phyloP scores from a whole-genome alignment of 495 filamentous ascomycete genomes.

The Daldinia childiae region DNA sequence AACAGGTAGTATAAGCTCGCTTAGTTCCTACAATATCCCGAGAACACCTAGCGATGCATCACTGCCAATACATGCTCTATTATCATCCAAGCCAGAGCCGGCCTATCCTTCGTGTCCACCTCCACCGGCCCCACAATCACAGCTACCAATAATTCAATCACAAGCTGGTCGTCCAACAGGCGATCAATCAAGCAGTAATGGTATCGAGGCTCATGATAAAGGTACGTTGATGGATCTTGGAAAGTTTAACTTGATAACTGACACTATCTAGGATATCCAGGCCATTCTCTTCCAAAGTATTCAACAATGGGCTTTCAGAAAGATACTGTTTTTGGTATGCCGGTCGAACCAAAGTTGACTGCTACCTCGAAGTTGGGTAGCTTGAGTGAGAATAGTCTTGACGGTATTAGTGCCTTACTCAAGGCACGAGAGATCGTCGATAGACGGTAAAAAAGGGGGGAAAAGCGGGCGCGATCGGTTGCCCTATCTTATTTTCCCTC shows the following conservation, averaged over 20 bases:
- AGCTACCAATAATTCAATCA: slow-evolving; percentile 32
- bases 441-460: slow-evolving; percentile 42
- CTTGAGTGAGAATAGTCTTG: slow-evolving; percentile 42
- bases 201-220: slow-evolving; percentile 15
- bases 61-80: slow-evolving; percentile 58
- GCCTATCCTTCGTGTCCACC: slow-evolving; percentile 9
- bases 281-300: slow-evolving; percentile 24
- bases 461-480: neutral
- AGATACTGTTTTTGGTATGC: slow-evolving; percentile 22
- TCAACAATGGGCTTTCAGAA: slow-evolving; percentile 18
- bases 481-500: neutral
- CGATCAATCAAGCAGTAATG: slow-evolving; percentile 20
- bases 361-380: slow-evolving; percentile 16
- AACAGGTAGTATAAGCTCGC: slow-evolving; percentile 48
- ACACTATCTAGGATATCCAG: slow-evolving; percentile 19
- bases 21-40: slow-evolving; percentile 41
- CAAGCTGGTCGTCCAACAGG: slow-evolving; percentile 33
- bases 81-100: slow-evolving; percentile 50
- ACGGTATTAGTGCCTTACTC: slow-evolving; percentile 64
- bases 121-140: slow-evolving; percentile 22
- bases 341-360: slow-evolving; percentile 14
- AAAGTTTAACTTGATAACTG: neutral
- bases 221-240: neutral
- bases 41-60: slow-evolving; percentile 56
- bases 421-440: slow-evolving; percentile 64